Base-by-base conservation (phyloP, 148 eudicot species). In the Arctostaphylos glauca region DNA sequence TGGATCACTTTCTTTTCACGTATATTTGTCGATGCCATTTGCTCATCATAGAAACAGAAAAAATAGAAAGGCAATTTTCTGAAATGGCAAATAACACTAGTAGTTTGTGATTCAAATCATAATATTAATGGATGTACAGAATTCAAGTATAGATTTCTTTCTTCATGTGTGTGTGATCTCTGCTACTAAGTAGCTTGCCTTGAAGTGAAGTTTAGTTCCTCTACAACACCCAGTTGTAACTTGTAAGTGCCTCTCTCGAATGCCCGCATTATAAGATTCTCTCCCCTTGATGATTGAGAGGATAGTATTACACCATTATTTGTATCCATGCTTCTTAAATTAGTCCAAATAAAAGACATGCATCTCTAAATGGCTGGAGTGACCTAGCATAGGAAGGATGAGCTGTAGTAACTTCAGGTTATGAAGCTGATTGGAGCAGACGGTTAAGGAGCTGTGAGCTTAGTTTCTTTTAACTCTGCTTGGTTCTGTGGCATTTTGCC, bases 1-100 rank as follows among this genome's bases (percentile, higher is more conserved):
- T 64, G 87, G 90, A 79, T 44, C 50, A 18, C 74, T 44, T 48
- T 73, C 47, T 48, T 73, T 5, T 6, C n/a, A 52, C 5, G 15
- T 76, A 13, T 76, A 23, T 12, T 13, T 5, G 46, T 16, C 23
- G 60, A 16, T 23, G 44, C 18, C 38, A 23, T 49, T 13, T 9
- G 25, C 2, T 13, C 31, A 8, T 41, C 43, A 47, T 21, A 18
- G 0, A 74, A 21, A 74, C 5, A n/a, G 47, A 74, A 46, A 73
- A 73, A 0, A 46, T 31, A 31, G 38, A 31, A 31, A 31, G 38
- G 41, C 3, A 0, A 19, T 48, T 47, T 4, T 47, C 25, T 4
- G 55, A 21, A 52, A 49, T 19, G 14, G 2, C 3, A 2, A 10
- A 49, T 21, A 19, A 74, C 6, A 38, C n/a, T 25, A 77, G 31